A percentile compares a stretch with the other conserved stretches of the same genome.
phyloP scores from a whole-genome alignment of 2,329 filamentous ascomycete species.

The Sporothrix brunneoviolacea region DNA sequence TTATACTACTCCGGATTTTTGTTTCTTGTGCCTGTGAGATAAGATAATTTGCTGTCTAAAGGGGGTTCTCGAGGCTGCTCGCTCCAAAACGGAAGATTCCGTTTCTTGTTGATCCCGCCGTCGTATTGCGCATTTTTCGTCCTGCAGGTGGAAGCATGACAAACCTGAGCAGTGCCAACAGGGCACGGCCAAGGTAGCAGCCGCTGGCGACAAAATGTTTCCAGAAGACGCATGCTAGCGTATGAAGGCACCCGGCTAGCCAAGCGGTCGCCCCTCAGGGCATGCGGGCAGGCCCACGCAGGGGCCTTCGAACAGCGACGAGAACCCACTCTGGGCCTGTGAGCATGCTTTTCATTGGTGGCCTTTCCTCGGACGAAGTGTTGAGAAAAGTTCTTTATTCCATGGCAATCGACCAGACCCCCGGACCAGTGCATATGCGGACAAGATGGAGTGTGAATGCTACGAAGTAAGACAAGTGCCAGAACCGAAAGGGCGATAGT shows the following conservation, averaged over 20 bases:
- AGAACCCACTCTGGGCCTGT: neutral
- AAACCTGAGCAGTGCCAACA: too few relatives aligned
- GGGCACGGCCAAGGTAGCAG: too few relatives aligned
- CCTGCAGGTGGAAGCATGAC: too few relatives aligned
- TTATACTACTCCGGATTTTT: too few relatives aligned
- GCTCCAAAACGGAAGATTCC: constrained; percentile 1
- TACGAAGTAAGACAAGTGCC: neutral
- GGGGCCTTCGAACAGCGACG: neutral
- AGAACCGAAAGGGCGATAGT: neutral
- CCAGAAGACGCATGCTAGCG: too few relatives aligned
- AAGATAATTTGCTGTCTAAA: too few relatives aligned
- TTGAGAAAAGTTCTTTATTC: neutral
- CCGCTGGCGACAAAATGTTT: too few relatives aligned
- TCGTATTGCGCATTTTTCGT: neutral
- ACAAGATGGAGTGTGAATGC: neutral
- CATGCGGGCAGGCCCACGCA: too few relatives aligned
- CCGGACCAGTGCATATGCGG: constrained; percentile 1
- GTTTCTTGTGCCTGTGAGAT: too few relatives aligned
- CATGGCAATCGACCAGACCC: neutral
- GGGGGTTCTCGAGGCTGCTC: too few relatives aligned
- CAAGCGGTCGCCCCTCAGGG: too few relatives aligned
- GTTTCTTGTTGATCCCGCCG: neutral
- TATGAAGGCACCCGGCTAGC: too few relatives aligned
- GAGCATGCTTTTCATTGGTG: constrained; percentile 15
- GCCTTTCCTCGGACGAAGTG: constrained; percentile 18